A percentile compares a stretch with the other conserved stretches of the same genome.
Evolutionary conservation across 2,329 filamentous ascomycete species (phyloP).

Genomic region (Pseudophaeomoniella oleicola): DNA sequence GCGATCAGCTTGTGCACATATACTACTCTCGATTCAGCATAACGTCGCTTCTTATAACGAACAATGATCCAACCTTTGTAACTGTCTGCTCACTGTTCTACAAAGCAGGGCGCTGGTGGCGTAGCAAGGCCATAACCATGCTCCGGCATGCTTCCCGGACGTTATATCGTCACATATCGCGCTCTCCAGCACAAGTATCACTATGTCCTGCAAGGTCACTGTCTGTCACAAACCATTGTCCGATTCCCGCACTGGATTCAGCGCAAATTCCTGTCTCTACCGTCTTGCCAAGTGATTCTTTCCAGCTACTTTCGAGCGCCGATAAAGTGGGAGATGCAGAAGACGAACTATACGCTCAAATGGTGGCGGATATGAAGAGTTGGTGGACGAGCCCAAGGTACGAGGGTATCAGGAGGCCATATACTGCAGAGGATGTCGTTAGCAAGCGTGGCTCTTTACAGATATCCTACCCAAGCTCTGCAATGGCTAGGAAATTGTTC

Average conservation of each 20-base stretch:
- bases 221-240: too few species aligned
- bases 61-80: too few species aligned
- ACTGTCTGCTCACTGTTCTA: too few species aligned
- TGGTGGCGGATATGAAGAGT: slow-evolving; percentile 69
- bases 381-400: slow-evolving; percentile 86
- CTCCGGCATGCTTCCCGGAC: too few species aligned
- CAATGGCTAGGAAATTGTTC: slow-evolving; percentile 93
- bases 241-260: background rate
- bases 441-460: slow-evolving; percentile 81
- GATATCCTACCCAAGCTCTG: slow-evolving; percentile 77
- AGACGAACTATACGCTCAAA: slow-evolving; percentile 69
- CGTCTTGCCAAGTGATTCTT: slow-evolving; percentile 55
- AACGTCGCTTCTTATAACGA: too few species aligned
- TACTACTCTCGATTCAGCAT: too few species aligned
- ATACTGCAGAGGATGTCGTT: slow-evolving; percentile 79
- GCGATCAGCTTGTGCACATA: too few species aligned
- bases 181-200: too few species aligned
- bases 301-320: slow-evolving; percentile 67
- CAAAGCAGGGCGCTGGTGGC: too few species aligned
- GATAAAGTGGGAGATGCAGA: slow-evolving; percentile 68
- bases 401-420: slow-evolving; percentile 80
- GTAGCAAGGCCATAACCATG: too few species aligned
- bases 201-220: too few species aligned
- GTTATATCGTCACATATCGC: too few species aligned
- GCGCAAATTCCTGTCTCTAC: slow-evolving; percentile 49